phyloP scores from a whole-genome alignment of 2,329 filamentous ascomycete genomes.

The Calonectria ilicicola region DNA sequence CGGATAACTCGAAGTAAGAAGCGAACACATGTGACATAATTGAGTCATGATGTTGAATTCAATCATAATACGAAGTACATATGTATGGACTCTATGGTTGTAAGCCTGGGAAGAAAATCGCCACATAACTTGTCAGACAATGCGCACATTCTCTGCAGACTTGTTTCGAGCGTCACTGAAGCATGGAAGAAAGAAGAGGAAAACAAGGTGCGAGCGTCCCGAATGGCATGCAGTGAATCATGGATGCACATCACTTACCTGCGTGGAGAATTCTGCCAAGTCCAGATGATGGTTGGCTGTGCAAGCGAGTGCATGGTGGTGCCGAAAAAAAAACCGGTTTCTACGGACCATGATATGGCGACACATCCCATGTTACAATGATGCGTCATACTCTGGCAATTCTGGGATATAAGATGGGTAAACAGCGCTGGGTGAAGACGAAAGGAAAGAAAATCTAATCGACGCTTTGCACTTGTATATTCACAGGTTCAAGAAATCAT shows the following conservation, averaged over 20 bases:
- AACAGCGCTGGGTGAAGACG: background rate
- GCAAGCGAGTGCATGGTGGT: conserved; percentile 4
- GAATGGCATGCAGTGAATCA: background rate
- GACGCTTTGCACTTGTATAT: background rate
- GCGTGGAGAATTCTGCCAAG: background rate
- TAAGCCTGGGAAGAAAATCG: no score
- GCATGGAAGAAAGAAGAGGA: background rate
- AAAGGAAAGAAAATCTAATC: no score
- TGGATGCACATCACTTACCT: background rate
- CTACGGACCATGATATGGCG: background rate
- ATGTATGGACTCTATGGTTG: no score
- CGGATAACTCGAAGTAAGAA: no score
- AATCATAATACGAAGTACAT: no score
- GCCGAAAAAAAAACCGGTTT: conserved; percentile 20
- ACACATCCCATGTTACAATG: conserved; percentile 4
- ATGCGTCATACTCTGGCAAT: conserved; percentile 2
- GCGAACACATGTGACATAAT: no score
- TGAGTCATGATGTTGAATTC: no score
- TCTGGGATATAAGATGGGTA: background rate
- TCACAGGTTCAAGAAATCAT: background rate
- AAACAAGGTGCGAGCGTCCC: background rate
- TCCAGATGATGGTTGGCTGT: background rate
- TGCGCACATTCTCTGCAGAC: background rate
- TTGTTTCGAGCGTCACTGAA: background rate
- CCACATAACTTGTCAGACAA: background rate